Percentiles rank a stretch among this genome's conserved stretches.
These are phyloP conservation scores for Metschnikowia noctiluminum DNA, from an alignment of 805 yeast genomes.

Conservation along the genomic window DNA sequence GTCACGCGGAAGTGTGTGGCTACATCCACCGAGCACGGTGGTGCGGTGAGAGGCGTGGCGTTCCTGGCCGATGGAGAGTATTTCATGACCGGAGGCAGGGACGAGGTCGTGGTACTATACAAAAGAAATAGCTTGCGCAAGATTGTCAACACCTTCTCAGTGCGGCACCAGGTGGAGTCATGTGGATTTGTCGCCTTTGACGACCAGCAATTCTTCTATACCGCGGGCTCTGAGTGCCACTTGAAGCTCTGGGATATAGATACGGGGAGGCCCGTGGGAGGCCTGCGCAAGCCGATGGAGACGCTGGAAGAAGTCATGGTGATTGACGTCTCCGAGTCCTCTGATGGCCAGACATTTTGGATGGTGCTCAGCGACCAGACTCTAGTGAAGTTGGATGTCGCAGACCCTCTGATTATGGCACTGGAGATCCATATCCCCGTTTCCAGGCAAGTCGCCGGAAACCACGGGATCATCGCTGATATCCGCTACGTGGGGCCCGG, in stretches of 20 bases:
- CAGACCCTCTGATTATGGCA: constrained; percentile 24
- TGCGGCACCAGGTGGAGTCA: constrained; percentile 68
- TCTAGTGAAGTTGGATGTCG: constrained; percentile 43
- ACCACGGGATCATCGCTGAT: constrained; percentile 94
- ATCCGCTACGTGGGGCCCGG: constrained; percentile 71
- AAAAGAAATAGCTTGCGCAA: constrained; percentile 47
- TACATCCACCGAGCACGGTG: constrained; percentile 67
- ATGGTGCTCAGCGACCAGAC: constrained; percentile 84
- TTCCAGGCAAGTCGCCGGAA: constrained; percentile 71
- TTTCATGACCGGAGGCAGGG: constrained; percentile 86
- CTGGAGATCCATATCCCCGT: constrained; percentile 33
- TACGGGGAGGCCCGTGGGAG: constrained; percentile 45
- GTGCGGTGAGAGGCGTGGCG: constrained; percentile 83
- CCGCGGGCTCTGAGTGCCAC: constrained; percentile 78
- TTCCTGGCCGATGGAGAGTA: constrained; percentile 51
- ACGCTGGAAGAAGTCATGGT: constrained; percentile 73
- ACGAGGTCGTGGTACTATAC: constrained; percentile 66
- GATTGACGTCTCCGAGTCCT: constrained; percentile 50
- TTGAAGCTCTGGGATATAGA: constrained; percentile 61
- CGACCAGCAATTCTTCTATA: constrained; percentile 42
- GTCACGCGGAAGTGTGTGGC: constrained; percentile 68
- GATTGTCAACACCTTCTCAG: constrained; percentile 64
- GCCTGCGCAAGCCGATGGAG: constrained; percentile 46
- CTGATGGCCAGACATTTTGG: constrained; percentile 34
- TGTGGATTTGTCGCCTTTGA: constrained; percentile 51